Conservation (phyloP, 2,329 filamentous ascomycete species). For the Aureobasidium uvarum region DNA sequence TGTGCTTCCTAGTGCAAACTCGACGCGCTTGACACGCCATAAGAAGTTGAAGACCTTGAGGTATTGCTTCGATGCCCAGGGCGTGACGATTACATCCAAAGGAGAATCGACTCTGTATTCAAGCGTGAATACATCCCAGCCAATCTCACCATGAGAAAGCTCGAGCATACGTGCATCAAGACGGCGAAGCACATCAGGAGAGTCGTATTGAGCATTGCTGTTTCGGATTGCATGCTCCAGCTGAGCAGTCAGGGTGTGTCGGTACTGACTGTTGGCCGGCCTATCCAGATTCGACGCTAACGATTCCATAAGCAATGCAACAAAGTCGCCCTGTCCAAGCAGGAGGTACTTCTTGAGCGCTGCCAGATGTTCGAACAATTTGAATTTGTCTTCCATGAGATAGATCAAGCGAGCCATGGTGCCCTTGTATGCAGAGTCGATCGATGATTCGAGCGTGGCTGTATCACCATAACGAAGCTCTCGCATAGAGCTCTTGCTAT, state of each 20-base stretch:
- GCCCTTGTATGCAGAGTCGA: constrained; percentile 95
- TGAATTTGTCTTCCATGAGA: constrained; percentile 93
- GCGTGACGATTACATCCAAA: constrained; percentile 94
- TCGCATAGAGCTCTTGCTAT: constrained; percentile 89
- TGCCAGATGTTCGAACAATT: constrained; percentile 85
- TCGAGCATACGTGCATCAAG: constrained; percentile 98
- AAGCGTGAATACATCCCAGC: constrained; percentile 98
- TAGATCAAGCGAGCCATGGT: constrained; percentile 94
- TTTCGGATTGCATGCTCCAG: constrained; percentile 95
- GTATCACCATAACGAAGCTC: constrained; percentile 92
- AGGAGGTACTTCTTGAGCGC: constrained; percentile 94
- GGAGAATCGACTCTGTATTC: constrained; percentile 98
- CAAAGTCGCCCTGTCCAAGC: constrained; percentile 94
- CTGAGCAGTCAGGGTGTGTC: constrained; percentile 96
- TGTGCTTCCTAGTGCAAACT: constrained; percentile 85
- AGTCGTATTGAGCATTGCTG: constrained; percentile 95
- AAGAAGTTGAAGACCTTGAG: constrained; percentile 99
- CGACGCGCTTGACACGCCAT: constrained; percentile 96
- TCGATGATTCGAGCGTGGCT: constrained; percentile 83
- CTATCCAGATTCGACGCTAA: constrained; percentile 88
- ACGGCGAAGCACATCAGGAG: constrained; percentile 82
- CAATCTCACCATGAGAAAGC: constrained; percentile 92
- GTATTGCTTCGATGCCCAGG: constrained; percentile 93
- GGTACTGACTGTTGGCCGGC: constrained; percentile 93
- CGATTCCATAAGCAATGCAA: constrained; percentile 94